phyloP scores from a whole-genome alignment of 2,329 filamentous ascomycete genomes.

The Trichoderma koningiopsis region DNA sequence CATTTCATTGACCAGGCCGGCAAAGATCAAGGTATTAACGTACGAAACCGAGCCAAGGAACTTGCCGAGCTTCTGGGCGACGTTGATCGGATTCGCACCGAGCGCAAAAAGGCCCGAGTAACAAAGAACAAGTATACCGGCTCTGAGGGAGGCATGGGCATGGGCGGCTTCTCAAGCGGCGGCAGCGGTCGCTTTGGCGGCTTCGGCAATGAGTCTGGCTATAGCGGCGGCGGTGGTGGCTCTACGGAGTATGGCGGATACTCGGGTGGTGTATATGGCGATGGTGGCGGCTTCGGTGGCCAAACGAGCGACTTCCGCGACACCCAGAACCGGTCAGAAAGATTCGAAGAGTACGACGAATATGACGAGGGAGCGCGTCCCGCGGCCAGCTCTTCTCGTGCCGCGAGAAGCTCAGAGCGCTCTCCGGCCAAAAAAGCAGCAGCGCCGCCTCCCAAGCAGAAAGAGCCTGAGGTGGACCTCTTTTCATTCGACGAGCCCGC shows the following conservation, averaged over 20 bases:
- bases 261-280: slow-evolving; percentile 82
- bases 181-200: slow-evolving; percentile 73
- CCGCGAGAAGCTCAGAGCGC: slow-evolving; percentile 38
- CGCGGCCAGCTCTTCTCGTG: slow-evolving; percentile 51
- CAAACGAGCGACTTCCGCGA: slow-evolving; percentile 69
- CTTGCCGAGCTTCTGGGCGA: slow-evolving; percentile 90
- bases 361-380: slow-evolving; percentile 73
- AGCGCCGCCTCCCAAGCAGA: slow-evolving; percentile 72
- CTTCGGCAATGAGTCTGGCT: slow-evolving; percentile 84
- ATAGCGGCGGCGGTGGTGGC: slow-evolving; percentile 56
- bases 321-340: slow-evolving; percentile 62
- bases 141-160: slow-evolving; percentile 76
- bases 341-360: slow-evolving; percentile 97
- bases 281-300: slow-evolving; percentile 90
- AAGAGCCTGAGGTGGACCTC: slow-evolving; percentile 86
- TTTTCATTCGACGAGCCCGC: slow-evolving; percentile 86
- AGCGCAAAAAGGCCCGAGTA: slow-evolving; percentile 85
- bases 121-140: slow-evolving; percentile 96
- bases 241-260: slow-evolving; percentile 57
- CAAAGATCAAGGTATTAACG: slow-evolving; percentile 97
- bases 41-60: slow-evolving; percentile 95
- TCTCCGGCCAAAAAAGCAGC: slow-evolving; percentile 44
- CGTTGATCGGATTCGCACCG: slow-evolving; percentile 79
- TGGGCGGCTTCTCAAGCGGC: slow-evolving; percentile 58
- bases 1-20: slow-evolving; percentile 95